Evolutionary conservation across 306 rosid genomes (phyloP).

Genomic region (Datisca glomerata): DNA sequence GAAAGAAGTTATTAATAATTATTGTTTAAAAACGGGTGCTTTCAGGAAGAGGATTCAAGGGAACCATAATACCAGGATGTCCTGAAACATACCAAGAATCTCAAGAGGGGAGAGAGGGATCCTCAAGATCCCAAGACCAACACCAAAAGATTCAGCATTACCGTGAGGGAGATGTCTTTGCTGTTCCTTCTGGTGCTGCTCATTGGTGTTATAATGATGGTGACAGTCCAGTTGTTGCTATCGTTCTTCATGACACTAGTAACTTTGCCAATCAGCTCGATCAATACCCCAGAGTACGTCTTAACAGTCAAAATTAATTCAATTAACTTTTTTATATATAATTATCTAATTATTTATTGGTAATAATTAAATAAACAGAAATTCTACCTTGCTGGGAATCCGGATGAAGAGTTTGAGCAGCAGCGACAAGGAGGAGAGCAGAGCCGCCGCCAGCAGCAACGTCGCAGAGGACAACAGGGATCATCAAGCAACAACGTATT

Average conservation of each 20-base stretch:
- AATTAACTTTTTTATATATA: background rate
- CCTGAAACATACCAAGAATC: constrained; percentile 28
- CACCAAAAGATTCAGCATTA: constrained; percentile 23
- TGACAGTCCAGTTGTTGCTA: constrained; percentile 10
- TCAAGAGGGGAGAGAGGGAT: constrained; percentile 3
- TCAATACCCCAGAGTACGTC: constrained; percentile 31
- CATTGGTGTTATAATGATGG: no score
- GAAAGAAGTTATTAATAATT: no score
- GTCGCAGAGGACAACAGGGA: background rate
- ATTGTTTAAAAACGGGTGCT: background rate
- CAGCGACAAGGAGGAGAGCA: background rate
- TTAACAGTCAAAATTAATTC: background rate
- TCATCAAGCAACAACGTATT: constrained; percentile 34
- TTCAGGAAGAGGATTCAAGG: constrained; percentile 19
- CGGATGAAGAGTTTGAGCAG: constrained; percentile 23
- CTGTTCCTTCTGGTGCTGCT: constrained; percentile 28
- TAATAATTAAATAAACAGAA: constrained; percentile 17
- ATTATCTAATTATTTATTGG: no score
- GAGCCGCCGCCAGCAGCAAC: background rate
- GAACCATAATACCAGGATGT: constrained; percentile 26
- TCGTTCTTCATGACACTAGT: constrained; percentile 28
- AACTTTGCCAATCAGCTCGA: constrained; percentile 50
- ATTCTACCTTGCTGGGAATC: constrained; percentile 56
- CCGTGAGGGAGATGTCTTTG: constrained; percentile 23
- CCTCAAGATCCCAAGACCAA: constrained; percentile 9